phyloP scores from a whole-genome alignment of 306 rosid genomes.

The Vigna angularis region DNA sequence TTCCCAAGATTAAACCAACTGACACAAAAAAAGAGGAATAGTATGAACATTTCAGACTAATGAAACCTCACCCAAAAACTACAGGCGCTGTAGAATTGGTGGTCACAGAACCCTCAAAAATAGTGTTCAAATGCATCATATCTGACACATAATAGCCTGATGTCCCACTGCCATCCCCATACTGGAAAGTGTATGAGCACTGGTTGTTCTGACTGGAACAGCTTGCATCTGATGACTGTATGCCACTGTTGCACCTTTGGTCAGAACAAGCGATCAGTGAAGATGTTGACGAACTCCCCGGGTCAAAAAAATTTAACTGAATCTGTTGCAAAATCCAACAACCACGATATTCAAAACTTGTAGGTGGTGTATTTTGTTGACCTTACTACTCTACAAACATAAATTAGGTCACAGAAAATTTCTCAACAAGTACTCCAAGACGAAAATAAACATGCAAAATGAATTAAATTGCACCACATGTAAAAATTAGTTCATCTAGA shows the following conservation, averaged over 20 bases:
- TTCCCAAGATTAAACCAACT: conserved; percentile 43
- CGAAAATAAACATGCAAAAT: not conserved
- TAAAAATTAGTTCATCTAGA: not conserved
- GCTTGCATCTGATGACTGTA: conserved; percentile 73
- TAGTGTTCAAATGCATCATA: conserved; percentile 67
- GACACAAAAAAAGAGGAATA: not conserved
- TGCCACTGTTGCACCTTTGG: conserved; percentile 70
- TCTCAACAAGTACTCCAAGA: not conserved
- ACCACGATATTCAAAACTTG: conserved; percentile 23
- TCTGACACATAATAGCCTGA: conserved; percentile 88
- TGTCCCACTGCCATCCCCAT: conserved; percentile 98
- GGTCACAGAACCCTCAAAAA: conserved; percentile 63
- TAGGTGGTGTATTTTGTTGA: conserved; percentile 13
- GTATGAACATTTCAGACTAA: conserved; percentile 29
- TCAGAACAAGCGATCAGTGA: conserved; percentile 77
- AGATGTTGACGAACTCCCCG: conserved; percentile 78
- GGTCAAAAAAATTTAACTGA: conserved; percentile 73
- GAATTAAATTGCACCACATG: not conserved
- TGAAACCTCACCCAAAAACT: conserved; percentile 81
- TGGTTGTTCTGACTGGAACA: conserved; percentile 79
- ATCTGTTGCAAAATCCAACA: conserved; percentile 60
- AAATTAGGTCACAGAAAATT: conserved; percentile 5
- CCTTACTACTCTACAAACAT: conserved; percentile 10
- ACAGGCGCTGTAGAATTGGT: conserved; percentile 82
- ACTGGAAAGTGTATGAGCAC: conserved; percentile 85